Percentiles rank a stretch among this genome's conserved stretches.
These are phyloP conservation scores for Candida orba DNA, from an alignment of 805 yeast species.

Conservation along the genomic window DNA sequence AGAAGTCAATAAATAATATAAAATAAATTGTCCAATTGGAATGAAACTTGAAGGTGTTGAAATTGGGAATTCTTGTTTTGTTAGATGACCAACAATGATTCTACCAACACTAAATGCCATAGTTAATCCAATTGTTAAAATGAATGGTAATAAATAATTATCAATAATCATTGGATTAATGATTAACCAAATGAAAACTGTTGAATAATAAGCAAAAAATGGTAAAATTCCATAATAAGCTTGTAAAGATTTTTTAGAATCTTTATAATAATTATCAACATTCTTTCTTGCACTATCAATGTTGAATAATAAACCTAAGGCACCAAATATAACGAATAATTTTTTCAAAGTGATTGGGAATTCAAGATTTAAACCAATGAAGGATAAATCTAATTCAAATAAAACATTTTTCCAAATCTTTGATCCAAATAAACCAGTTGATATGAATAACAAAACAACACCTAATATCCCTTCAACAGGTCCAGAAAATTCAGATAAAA, in stretches of 20 bases:
- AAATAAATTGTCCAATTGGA: conserved; percentile 44
- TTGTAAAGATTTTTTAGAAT: conserved; percentile 20
- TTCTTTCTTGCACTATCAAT: conserved; percentile 60
- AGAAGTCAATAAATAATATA: conserved; percentile 18
- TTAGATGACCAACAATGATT: conserved; percentile 80
- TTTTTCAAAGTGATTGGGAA: conserved; percentile 34
- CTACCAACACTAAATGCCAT: conserved; percentile 87
- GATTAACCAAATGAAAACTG: conserved; percentile 33
- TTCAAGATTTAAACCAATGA: conserved; percentile 5
- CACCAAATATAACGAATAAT: conserved; percentile 44
- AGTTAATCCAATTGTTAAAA: conserved; percentile 64
- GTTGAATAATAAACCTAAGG: conserved; percentile 52
- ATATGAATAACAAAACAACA: conserved; percentile 43
- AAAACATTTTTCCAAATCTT: conserved; percentile 51
- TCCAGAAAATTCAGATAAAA: conserved; percentile 74
- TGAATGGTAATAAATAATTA: conserved; percentile 43
- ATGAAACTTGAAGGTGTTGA: conserved; percentile 63
- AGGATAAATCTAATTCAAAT: conserved; percentile 26
- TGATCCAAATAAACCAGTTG: conserved; percentile 68
- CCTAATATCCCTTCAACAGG: conserved; percentile 91
- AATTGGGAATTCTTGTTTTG: conserved; percentile 70
- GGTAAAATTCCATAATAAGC: conserved; percentile 61
- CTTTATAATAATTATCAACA: conserved; percentile 41
- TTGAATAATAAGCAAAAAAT: conserved; percentile 36
- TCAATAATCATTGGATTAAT: conserved; percentile 39